Evolutionary conservation across 768 basidiomycete species (phyloP).

Genomic region (Russula sp.): DNA sequence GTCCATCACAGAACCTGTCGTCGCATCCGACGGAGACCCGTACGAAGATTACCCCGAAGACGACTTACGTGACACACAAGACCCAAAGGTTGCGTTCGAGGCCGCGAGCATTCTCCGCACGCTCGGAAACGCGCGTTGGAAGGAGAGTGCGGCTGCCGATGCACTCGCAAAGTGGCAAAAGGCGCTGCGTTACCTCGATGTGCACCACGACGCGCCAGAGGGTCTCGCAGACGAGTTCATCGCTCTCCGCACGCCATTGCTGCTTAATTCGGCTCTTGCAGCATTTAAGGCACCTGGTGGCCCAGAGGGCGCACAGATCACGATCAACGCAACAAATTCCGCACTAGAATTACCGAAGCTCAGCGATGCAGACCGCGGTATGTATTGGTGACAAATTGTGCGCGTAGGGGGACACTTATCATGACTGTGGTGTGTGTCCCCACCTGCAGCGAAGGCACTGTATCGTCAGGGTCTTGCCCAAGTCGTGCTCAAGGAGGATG

Average conservation of each 20-base stretch:
- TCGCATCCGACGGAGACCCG: slow-evolving; percentile 52
- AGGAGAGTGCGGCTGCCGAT: slow-evolving; percentile 62
- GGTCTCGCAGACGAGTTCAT: slow-evolving; percentile 61
- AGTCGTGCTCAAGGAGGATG: slow-evolving; percentile 65
- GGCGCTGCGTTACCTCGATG: slow-evolving; percentile 86
- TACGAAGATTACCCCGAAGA: slow-evolving; percentile 92
- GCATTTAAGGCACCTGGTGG: slow-evolving; percentile 60
- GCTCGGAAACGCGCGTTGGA: slow-evolving; percentile 76
- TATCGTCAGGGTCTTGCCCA: slow-evolving; percentile 84
- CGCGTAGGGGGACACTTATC: slow-evolving; percentile 12
- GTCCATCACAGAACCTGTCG: slow-evolving; percentile 43
- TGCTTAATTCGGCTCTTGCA: slow-evolving; percentile 85
- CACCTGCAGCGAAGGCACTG: slow-evolving; percentile 74
- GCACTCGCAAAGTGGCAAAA: slow-evolving; percentile 88
- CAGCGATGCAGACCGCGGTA: slow-evolving; percentile 65
- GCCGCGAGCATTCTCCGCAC: slow-evolving; percentile 77
- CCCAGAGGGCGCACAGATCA: slow-evolving; percentile 46
- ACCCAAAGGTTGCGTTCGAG: slow-evolving; percentile 68
- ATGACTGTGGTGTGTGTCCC: slow-evolving; percentile 31
- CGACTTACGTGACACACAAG: slow-evolving; percentile 49
- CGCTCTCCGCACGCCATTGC: slow-evolving; percentile 72
- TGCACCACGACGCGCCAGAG: slow-evolving; percentile 61
- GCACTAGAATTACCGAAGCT: slow-evolving; percentile 50
- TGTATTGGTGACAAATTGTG: slow-evolving; percentile 16
- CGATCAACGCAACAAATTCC: slow-evolving; percentile 58